These are phyloP conservation scores for Colletotrichum ledebouriae DNA, from an alignment of 2,329 filamentous ascomycete genomes.

Conservation along the genomic window DNA sequence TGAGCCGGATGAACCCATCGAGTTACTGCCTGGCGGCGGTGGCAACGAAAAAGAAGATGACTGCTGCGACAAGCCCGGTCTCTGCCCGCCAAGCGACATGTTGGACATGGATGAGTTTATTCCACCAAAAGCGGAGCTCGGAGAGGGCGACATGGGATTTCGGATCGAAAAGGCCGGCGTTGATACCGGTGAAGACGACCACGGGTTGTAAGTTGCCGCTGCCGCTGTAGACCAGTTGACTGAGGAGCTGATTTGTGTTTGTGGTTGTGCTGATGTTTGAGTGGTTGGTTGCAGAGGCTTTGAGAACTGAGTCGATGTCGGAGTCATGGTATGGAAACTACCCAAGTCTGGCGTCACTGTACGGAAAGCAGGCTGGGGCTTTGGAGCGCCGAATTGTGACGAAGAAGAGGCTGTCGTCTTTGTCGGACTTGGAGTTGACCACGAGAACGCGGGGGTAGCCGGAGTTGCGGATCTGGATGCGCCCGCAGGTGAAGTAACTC, in stretches of 20 bases:
- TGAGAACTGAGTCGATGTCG: constrained; percentile 73
- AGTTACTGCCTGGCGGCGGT: constrained; percentile 61
- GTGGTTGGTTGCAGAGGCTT: constrained; percentile 66
- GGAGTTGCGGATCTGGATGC: constrained; percentile 55
- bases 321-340: constrained; percentile 67
- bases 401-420: constrained; percentile 47
- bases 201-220: constrained; percentile 59
- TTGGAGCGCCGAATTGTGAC: constrained; percentile 52
- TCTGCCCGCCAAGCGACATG: constrained; percentile 62
- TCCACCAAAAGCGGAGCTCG: constrained; percentile 52
- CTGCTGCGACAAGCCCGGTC: constrained; percentile 52
- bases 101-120: constrained; percentile 61
- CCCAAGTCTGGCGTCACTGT: constrained; percentile 72
- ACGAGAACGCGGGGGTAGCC: constrained; percentile 69
- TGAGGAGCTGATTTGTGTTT: constrained; percentile 51
- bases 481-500: constrained; percentile 51
- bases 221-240: constrained; percentile 66
- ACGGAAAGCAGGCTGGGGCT: constrained; percentile 61
- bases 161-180: constrained; percentile 33
- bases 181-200: constrained; percentile 56
- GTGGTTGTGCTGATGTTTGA: constrained; percentile 43
- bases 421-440: constrained; percentile 70
- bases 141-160: constrained; percentile 43
- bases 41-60: constrained; percentile 70
- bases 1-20: constrained; percentile 45